Conservation (phyloP, 441 rosid genomes). For the Raphanus hybrid region DNA sequence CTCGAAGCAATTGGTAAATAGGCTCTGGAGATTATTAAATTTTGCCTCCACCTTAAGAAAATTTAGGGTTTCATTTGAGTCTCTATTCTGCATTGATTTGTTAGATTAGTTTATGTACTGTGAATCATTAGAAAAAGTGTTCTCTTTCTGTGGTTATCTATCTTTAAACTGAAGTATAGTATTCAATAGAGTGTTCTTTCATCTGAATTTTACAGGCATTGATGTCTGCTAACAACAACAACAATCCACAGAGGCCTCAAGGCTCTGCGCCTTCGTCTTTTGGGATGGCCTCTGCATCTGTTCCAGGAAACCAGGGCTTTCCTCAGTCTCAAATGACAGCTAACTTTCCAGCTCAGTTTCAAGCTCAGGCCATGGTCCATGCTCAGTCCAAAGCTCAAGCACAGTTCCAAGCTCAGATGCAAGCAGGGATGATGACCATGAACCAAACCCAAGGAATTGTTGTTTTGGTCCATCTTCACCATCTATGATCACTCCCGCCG, state of each 20-base stretch:
- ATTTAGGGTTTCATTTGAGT: constrained; percentile 32
- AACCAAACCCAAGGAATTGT: constrained; percentile 57
- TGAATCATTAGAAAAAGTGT: not conserved
- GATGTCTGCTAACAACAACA: constrained; percentile 45
- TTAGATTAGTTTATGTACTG: not conserved
- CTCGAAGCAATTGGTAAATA: not conserved
- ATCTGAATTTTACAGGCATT: constrained; percentile 18
- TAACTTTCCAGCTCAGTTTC: constrained; percentile 69
- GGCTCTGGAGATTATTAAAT: not conserved
- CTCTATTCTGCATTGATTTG: constrained; percentile 2
- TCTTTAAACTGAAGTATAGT: not conserved
- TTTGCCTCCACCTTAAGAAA: constrained; percentile 6
- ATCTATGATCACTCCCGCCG: constrained; percentile 52
- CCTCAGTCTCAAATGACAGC: constrained; percentile 53
- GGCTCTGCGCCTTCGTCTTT: constrained; percentile 70
- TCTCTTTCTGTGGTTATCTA: not conserved
- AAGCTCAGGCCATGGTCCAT: constrained; percentile 34
- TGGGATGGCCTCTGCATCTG: constrained; percentile 57
- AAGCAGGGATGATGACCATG: constrained; percentile 60
- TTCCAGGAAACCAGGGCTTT: constrained; percentile 49
- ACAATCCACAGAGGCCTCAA: constrained; percentile 34
- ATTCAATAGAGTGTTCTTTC: constrained; percentile 5
- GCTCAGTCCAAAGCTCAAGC: constrained; percentile 36
- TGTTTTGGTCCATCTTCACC: constrained; percentile 73
- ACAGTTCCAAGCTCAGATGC: constrained; percentile 84